Evolutionary conservation across 768 basidiomycete species (phyloP).

Genomic region (Trametes cinnabarina): DNA sequence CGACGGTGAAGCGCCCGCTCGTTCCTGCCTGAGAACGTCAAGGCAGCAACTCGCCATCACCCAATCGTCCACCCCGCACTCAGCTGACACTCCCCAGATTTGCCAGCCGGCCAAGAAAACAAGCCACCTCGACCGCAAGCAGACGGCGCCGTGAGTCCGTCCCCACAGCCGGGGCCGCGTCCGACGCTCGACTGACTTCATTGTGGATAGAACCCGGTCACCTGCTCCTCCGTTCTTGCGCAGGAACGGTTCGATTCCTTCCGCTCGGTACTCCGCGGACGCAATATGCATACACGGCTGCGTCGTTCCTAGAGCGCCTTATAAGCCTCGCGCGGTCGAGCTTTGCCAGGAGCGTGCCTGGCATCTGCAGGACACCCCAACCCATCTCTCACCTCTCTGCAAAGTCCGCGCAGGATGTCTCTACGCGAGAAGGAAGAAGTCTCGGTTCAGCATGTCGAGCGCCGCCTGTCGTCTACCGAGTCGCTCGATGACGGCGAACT

Average conservation of each 20-base stretch:
- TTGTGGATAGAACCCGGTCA: slow-evolving; percentile 9
- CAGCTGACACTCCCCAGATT: background rate
- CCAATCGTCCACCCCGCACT: background rate
- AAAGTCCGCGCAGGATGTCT: background rate
- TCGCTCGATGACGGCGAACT: slow-evolving; percentile 21
- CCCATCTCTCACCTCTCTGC: background rate
- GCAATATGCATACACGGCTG: slow-evolving; percentile 11
- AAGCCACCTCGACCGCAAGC: background rate
- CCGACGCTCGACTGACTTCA: background rate
- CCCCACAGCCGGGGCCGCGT: background rate
- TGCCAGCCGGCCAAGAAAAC: background rate
- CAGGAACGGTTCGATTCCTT: background rate
- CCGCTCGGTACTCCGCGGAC: slow-evolving; percentile 6
- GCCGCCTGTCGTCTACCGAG: background rate
- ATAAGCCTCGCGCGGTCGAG: background rate
- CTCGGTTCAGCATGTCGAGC: slow-evolving; percentile 4
- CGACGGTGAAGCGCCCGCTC: too few relatives aligned
- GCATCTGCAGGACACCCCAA: background rate
- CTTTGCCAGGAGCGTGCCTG: background rate
- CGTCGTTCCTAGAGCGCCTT: background rate
- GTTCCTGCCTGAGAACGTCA: too few relatives aligned
- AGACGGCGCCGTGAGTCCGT: background rate
- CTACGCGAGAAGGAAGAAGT: slow-evolving; percentile 13
- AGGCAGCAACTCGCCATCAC: too few relatives aligned
- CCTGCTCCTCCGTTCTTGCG: slow-evolving; percentile 3